Conservation (phyloP, 2,329 filamentous ascomycete genomes). For the Coniochaeta sp. region DNA sequence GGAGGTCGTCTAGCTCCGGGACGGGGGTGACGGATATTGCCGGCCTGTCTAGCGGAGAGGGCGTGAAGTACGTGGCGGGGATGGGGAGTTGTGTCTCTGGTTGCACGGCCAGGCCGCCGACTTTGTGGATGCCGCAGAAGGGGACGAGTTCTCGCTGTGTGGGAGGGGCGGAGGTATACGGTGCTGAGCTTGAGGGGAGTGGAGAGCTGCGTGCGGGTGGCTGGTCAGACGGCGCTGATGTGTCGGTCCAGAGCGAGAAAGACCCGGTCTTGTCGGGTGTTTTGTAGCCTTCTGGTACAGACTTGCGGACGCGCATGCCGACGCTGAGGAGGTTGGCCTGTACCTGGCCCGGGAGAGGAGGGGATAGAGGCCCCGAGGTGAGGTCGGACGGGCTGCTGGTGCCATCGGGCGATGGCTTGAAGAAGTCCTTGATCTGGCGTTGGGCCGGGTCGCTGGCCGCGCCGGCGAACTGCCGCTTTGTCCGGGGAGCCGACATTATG, state of each 20-base stretch:
- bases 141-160: constrained; percentile 58
- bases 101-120: constrained; percentile 61
- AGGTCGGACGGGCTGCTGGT: constrained; percentile 21
- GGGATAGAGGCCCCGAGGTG: constrained; percentile 21
- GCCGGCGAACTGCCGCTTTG: constrained; percentile 56
- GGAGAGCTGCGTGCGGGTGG: neutral
- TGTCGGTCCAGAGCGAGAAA: constrained; percentile 46
- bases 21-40: constrained; percentile 13
- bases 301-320: constrained; percentile 91
- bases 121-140: constrained; percentile 73
- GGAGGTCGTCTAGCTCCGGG: constrained; percentile 13
- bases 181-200: constrained; percentile 4
- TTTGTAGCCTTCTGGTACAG: constrained; percentile 90
- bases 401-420: constrained; percentile 24
- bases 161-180: constrained; percentile 15
- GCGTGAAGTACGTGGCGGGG: constrained; percentile 4
- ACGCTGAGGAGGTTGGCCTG: constrained; percentile 84
- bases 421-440: constrained; percentile 59
- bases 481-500: constrained; percentile 44
- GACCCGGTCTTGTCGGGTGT: constrained; percentile 47
- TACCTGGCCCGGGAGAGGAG: constrained; percentile 54
- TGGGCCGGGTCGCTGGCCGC: constrained; percentile 50
- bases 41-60: neutral
- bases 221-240: constrained; percentile 1
- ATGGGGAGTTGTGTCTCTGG: constrained; percentile 19